Evolutionary conservation across 495 filamentous ascomycete species (phyloP).

Genomic region (Lentithecium fluviatile): DNA sequence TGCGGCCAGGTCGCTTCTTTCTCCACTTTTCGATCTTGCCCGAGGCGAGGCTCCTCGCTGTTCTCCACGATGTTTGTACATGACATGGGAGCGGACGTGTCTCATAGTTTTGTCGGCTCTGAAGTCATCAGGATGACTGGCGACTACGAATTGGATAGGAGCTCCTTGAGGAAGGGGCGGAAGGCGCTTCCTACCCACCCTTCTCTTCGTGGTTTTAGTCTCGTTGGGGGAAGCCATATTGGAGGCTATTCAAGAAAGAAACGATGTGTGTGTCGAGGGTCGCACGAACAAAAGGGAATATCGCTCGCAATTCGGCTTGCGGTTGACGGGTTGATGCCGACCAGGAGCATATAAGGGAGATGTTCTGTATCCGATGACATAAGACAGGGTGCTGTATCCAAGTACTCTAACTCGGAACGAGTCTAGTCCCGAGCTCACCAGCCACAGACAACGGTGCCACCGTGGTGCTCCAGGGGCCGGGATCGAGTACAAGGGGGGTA

Average conservation of each 20-base stretch:
- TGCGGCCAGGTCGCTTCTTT: background rate
- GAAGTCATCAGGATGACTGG: constrained; percentile 32
- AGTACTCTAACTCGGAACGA: background rate
- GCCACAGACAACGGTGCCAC: background rate
- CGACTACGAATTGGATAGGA: constrained; percentile 29
- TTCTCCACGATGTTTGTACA: constrained; percentile 35
- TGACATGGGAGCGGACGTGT: constrained; percentile 33
- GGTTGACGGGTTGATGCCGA: background rate
- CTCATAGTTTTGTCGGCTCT: constrained; percentile 29
- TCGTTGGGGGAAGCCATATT: constrained; percentile 24
- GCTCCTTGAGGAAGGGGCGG: constrained; percentile 28
- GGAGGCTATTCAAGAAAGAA: background rate
- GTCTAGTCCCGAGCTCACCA: background rate
- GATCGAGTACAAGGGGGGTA: background rate
- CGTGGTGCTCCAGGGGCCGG: background rate
- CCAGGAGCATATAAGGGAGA: constrained; percentile 2
- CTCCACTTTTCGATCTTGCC: constrained; percentile 12
- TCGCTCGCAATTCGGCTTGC: background rate
- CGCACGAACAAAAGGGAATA: background rate
- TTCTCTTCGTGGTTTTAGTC: constrained; percentile 19
- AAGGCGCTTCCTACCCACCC: constrained; percentile 26
- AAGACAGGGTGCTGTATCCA: background rate
- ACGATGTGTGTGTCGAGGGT: background rate
- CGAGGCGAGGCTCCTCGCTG: constrained; percentile 15
- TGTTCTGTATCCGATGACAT: background rate